Evolutionary conservation across 768 basidiomycete genomes (phyloP), one percentile per base, ranked within the genome.

Genomic region (Rhizopogon rudus): DNA sequence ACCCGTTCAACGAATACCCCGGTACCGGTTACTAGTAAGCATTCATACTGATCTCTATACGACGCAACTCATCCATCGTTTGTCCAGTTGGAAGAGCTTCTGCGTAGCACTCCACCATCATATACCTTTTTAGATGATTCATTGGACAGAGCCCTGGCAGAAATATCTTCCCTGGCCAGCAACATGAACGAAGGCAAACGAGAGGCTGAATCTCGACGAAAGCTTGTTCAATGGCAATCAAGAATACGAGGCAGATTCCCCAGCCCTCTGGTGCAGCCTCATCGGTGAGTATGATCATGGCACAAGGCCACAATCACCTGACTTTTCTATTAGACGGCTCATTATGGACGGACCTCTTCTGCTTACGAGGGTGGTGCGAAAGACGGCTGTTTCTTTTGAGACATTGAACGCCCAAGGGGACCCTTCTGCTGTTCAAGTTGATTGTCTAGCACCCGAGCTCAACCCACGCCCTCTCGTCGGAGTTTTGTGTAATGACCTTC

Each of bases 131-230:
- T 83, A 67, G 88, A 89, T 59, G 91, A 95, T 65, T 83, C 91
- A 25, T 76, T 99, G 52, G 91, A 93, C 60, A 84, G 82, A 54
- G 95, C 95, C 6, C 71, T 97, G 43, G 76, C 83, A 17, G 92
- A 96, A 72, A 97, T 98, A 60, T 83, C 93, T 1, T 82, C 83
- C 12, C 73, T 98, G 49, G 94, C 97, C 3, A 91, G 84, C 49
- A 90, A 91, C 64, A 97, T 99, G 91, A 99, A 99, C 69, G 97
- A 99, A 73, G 93, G 93, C 59, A 98, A 98, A 70, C 84, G 97
- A 2, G 95, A 98, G 62, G 81, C 93, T 2, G 97, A 99, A 72
- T 94, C 91, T 1, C 80, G 97, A 20, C 81, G 87, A 44, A 91
- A 93, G 65, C 82, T 98, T 25, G 90, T 98, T 16, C 84, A 89